These are phyloP conservation scores for Gynostemma pentaphyllum DNA, from an alignment of 306 rosid species.

Conservation along the genomic window DNA sequence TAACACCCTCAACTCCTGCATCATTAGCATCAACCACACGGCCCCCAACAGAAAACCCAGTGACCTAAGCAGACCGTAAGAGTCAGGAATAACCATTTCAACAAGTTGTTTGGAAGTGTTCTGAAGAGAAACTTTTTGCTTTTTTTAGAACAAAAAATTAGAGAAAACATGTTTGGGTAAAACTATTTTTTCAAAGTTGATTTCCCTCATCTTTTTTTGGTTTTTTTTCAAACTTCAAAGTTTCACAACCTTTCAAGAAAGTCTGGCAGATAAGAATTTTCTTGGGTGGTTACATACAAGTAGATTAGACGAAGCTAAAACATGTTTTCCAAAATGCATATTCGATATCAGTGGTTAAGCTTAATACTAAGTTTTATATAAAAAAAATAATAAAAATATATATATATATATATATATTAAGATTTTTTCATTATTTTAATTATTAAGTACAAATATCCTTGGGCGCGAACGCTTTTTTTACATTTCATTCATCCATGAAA, in stretches of 20 bases:
- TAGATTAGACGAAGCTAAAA: neutral
- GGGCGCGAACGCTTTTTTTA: too few species aligned
- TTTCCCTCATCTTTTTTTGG: too few species aligned
- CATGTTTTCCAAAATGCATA: neutral
- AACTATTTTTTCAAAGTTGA: too few species aligned
- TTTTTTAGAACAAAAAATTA: too few species aligned
- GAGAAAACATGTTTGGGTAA: too few species aligned
- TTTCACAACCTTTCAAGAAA: neutral
- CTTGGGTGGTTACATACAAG: neutral
- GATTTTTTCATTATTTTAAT: neutral
- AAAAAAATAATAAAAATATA: neutral
- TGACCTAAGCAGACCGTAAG: conserved; percentile 46
- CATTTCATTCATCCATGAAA: too few species aligned
- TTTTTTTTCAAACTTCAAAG: too few species aligned
- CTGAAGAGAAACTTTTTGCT: too few species aligned
- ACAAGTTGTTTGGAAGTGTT: too few species aligned
- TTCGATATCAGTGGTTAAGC: neutral
- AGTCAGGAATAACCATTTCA: conserved; percentile 7
- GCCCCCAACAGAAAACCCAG: conserved; percentile 98
- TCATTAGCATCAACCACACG: conserved; percentile 81
- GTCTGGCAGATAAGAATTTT: neutral
- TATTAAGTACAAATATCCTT: neutral
- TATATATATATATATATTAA: too few species aligned
- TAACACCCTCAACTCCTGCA: conserved; percentile 80
- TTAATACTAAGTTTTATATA: neutral